Conservation (phyloP, 257 asterid genomes). For the Solanum virginianum region DNA sequence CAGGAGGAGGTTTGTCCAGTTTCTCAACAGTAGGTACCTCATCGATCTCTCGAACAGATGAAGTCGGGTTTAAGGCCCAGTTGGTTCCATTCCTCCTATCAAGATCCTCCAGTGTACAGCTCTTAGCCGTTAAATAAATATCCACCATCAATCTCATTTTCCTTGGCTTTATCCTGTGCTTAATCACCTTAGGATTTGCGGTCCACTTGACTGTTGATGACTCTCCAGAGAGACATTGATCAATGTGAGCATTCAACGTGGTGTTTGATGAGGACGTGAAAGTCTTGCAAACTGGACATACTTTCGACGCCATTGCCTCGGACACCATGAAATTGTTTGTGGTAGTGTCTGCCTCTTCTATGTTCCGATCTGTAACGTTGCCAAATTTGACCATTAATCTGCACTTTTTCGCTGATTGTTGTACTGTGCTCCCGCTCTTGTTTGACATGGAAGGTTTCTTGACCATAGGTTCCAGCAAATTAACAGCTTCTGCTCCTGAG, state of each 20-base stretch:
- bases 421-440: constrained; percentile 17
- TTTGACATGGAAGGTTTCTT: constrained; percentile 12
- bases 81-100: constrained; percentile 76
- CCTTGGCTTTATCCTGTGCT: constrained; percentile 67
- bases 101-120: constrained; percentile 83
- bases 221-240: constrained; percentile 85
- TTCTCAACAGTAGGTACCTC: constrained; percentile 19
- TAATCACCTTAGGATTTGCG: constrained; percentile 31
- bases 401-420: constrained; percentile 46
- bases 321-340: constrained; percentile 23
- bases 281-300: constrained; percentile 92
- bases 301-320: constrained; percentile 79
- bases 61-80: constrained; percentile 44
- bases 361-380: constrained; percentile 18
- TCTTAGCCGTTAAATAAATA: constrained; percentile 49
- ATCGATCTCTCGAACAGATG: constrained; percentile 24
- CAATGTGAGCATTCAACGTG: constrained; percentile 93
- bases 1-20: constrained; percentile 9
- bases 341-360: constrained; percentile 25
- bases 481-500: constrained; percentile 20
- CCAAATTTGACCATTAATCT: constrained; percentile 37
- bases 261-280: constrained; percentile 93
- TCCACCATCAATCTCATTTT: constrained; percentile 67
- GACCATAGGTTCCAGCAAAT: background rate
- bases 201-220: constrained; percentile 25